Evolutionary conservation across 768 basidiomycete species (phyloP).

Genomic region (Leccinum boreale): DNA sequence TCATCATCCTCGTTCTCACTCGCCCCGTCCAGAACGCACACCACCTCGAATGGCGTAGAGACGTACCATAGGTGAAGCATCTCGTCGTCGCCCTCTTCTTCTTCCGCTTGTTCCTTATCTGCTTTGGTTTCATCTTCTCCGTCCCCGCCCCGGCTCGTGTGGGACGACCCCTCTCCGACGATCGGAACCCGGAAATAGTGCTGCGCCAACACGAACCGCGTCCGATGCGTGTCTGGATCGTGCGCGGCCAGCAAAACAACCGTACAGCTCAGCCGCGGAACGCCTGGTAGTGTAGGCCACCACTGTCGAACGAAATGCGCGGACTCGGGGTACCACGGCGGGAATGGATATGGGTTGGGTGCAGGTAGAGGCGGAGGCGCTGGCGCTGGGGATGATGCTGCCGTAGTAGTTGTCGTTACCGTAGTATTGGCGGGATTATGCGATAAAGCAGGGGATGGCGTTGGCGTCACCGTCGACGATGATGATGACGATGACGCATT

Average conservation of each 20-base stretch:
- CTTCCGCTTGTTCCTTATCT: background rate
- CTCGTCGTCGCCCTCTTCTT: conserved; percentile 50
- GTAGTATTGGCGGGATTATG: background rate
- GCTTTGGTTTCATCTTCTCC: background rate
- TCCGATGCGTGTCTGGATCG: conserved; percentile 56
- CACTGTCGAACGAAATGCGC: conserved; percentile 79
- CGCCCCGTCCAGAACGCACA: conserved; percentile 53
- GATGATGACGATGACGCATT: background rate
- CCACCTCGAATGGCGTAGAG: conserved; percentile 67
- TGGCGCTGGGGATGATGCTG: background rate
- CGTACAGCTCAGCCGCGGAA: conserved; percentile 68
- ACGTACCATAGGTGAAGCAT: conserved; percentile 72
- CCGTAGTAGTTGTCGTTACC: background rate
- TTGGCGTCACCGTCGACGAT: conserved; percentile 4
- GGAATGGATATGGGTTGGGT: conserved; percentile 62
- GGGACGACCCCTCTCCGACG: conserved; percentile 6
- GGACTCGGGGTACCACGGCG: conserved; percentile 68
- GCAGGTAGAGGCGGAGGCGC: conserved; percentile 12
- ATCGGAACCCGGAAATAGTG: conserved; percentile 75
- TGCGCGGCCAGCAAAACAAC: conserved; percentile 66
- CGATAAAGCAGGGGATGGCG: conserved; percentile 2
- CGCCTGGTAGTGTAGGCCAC: conserved; percentile 67
- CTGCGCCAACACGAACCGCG: conserved; percentile 64
- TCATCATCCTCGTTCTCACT: conserved; percentile 32
- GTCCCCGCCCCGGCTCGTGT: background rate